Percentiles rank a stretch among this genome's conserved stretches.
phyloP scores from a whole-genome alignment of 1,284 basidiomycete species.

The Mixia osmundae region DNA sequence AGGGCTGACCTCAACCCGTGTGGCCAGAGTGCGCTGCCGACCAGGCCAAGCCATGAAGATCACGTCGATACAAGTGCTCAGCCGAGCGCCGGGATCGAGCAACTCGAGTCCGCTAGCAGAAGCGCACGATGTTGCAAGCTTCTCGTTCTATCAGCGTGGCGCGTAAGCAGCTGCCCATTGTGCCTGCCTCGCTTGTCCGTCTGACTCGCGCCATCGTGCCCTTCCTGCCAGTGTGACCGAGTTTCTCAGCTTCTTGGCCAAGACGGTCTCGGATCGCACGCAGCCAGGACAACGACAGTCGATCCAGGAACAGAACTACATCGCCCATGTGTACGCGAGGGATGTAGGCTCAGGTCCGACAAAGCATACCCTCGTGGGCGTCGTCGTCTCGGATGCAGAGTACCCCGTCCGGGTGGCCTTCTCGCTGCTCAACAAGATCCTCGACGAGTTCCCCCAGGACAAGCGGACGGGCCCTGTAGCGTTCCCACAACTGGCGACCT shows the following conservation, averaged over 20 bases:
- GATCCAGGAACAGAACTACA: slow-evolving; percentile 84
- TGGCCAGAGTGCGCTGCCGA: no score
- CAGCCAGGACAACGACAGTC: slow-evolving; percentile 39
- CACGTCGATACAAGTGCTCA: no score
- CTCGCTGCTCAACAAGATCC: slow-evolving; percentile 74
- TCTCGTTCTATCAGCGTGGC: no score
- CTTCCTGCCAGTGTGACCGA: slow-evolving; percentile 47
- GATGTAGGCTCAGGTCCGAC: no score
- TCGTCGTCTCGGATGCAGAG: slow-evolving; percentile 83
- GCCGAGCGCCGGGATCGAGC: no score
- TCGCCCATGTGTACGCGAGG: slow-evolving; percentile 56
- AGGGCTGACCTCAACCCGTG: no score
- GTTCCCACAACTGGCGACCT: slow-evolving; percentile 39
- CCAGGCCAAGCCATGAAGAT: no score
- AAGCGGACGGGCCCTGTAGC: slow-evolving; percentile 9
- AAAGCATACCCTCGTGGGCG: slow-evolving; percentile 32
- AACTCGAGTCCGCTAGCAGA: no score
- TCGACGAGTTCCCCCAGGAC: slow-evolving; percentile 76
- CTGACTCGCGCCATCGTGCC: no score
- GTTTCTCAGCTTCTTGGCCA: slow-evolving; percentile 74
- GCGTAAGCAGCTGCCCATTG: no score
- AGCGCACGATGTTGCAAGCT: no score
- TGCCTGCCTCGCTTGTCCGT: no score
- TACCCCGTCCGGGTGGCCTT: slow-evolving; percentile 94
- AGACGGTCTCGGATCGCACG: slow-evolving; percentile 43